These are phyloP conservation scores for Fragilaria crotonensis DNA, from an alignment of 108 stramenopile genomes.

Conservation along the genomic window DNA sequence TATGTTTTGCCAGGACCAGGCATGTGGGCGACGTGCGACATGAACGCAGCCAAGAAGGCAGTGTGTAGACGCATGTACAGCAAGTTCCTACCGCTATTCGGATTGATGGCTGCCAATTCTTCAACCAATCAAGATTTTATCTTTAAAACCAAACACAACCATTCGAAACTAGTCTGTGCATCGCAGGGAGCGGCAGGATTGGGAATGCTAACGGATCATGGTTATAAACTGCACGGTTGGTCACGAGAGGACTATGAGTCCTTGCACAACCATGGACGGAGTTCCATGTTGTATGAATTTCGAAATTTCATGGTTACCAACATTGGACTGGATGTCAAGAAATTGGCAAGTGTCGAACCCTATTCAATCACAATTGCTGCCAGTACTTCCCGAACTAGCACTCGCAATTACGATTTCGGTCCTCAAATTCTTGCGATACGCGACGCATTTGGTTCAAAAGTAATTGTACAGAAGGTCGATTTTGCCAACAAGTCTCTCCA, in stretches of 20 bases:
- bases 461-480: no score
- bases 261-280: constrained; percentile 46
- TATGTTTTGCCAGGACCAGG: background rate
- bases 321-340: no score
- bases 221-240: constrained; percentile 51
- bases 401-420: constrained; percentile 26
- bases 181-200: constrained; percentile 39
- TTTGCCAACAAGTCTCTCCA: no score
- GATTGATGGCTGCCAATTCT: constrained; percentile 21
- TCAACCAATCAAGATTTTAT: no score
- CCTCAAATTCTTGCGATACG: constrained; percentile 19
- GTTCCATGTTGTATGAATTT: constrained; percentile 35
- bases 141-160: no score
- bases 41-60: background rate
- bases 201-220: constrained; percentile 52
- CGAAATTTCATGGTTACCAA: no score
- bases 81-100: constrained; percentile 46
- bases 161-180: constrained; percentile 37
- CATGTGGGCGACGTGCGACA: constrained; percentile 8
- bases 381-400: constrained; percentile 21
- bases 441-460: background rate
- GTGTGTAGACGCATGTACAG: constrained; percentile 28
- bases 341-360: no score
- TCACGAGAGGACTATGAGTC: constrained; percentile 30
- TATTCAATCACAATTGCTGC: constrained; percentile 40